These are phyloP conservation scores for Rhodamnia argentea DNA, from an alignment of 345 rosid genomes.

Conservation along the genomic window DNA sequence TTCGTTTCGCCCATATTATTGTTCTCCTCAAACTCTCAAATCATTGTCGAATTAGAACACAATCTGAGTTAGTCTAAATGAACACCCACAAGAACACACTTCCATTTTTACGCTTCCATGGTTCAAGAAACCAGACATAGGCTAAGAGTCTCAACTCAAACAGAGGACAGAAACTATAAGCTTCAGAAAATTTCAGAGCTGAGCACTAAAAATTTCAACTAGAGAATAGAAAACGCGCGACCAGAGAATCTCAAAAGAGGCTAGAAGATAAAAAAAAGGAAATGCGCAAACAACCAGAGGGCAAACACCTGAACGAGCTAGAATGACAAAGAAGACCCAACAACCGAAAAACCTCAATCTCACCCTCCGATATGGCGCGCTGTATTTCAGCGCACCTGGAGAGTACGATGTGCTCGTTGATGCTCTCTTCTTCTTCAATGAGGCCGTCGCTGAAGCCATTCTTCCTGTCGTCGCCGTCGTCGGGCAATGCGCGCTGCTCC, in stretches of 20 bases:
- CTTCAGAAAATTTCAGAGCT: neutral
- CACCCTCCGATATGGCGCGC: slow-evolving; percentile 76
- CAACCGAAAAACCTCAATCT: neutral
- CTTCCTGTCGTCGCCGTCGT: slow-evolving; percentile 9
- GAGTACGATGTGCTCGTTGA: slow-evolving; percentile 49
- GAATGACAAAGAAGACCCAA: neutral
- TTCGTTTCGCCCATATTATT: neutral
- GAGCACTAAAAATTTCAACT: neutral
- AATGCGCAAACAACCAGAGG: neutral
- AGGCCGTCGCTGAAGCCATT: slow-evolving; percentile 47
- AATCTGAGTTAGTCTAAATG: neutral
- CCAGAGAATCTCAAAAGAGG: neutral
- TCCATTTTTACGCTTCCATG: neutral
- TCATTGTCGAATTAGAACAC: neutral
- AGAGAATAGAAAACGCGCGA: neutral
- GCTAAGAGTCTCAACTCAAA: neutral
- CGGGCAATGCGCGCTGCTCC: slow-evolving; percentile 1
- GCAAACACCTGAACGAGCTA: neutral
- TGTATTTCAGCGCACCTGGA: slow-evolving; percentile 79
- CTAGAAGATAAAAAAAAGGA: neutral
- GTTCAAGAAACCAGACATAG: neutral
- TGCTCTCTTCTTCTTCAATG: slow-evolving; percentile 77
- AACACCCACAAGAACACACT: neutral
- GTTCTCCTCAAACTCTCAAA: neutral
- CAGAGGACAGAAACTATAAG: neutral